Evolutionary conservation across 1,284 basidiomycete genomes (phyloP).

Genomic region (Pholiota adiposa): DNA sequence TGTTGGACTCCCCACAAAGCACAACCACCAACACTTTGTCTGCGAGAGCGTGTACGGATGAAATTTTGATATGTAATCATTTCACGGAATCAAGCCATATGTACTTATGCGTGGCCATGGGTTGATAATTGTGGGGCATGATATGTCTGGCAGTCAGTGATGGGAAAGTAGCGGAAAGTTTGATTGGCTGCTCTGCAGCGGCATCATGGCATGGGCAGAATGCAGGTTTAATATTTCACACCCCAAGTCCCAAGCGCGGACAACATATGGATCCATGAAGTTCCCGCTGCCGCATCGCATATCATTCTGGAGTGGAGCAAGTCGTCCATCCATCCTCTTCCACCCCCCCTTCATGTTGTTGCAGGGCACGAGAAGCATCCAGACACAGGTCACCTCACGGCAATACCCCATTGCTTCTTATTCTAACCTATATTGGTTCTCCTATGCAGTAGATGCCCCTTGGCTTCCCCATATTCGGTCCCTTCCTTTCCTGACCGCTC

Average conservation of each 20-base stretch:
- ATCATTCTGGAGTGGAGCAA: neutral
- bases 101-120: too few species aligned
- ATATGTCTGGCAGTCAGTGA: too few species aligned
- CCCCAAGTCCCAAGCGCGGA: neutral
- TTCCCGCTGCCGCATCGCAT: neutral
- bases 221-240: neutral
- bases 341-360: neutral
- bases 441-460: neutral
- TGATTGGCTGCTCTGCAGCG: neutral
- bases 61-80: too few species aligned
- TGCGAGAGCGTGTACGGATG: too few species aligned
- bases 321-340: neutral
- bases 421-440: slow-evolving; percentile 11
- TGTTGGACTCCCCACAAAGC: too few species aligned
- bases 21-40: too few species aligned
- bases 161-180: neutral
- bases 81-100: too few species aligned
- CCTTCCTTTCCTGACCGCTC: neutral
- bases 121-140: too few species aligned
- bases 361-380: neutral
- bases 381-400: neutral
- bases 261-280: neutral
- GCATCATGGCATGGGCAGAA: neutral
- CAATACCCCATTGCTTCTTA: slow-evolving; percentile 8
- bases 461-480: neutral